Conservation (phyloP, 495 filamentous ascomycete genomes). For the Viridothelium virens region DNA sequence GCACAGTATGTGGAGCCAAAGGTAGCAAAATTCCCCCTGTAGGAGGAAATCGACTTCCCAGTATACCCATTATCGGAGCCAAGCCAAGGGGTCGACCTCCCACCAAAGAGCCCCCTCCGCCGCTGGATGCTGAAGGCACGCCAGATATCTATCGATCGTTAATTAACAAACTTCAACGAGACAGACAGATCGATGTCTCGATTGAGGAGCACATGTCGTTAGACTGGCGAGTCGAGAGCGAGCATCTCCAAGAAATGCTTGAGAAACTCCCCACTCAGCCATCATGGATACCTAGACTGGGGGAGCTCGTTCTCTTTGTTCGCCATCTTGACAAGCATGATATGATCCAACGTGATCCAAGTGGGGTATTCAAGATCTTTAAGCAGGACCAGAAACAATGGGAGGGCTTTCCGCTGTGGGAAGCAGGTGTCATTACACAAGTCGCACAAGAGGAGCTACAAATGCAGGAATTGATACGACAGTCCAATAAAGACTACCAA, state of each 20-base stretch:
- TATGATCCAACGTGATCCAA: conserved; percentile 29
- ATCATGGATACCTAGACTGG: conserved; percentile 47
- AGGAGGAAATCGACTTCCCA: neutral
- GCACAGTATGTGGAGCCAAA: conserved; percentile 31
- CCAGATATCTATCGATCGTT: conserved; percentile 46
- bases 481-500: conserved; percentile 33
- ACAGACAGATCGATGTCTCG: conserved; percentile 35
- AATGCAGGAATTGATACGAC: conserved; percentile 40
- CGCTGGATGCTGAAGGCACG: conserved; percentile 41
- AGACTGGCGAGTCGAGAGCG: conserved; percentile 47
- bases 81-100: conserved; percentile 11
- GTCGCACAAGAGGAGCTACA: conserved; percentile 35
- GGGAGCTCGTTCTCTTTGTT: conserved; percentile 53
- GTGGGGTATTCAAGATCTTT: conserved; percentile 32
- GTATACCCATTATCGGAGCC: neutral
- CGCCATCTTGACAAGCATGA: conserved; percentile 30
- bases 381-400: conserved; percentile 26
- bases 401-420: conserved; percentile 43
- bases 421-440: conserved; percentile 49
- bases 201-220: conserved; percentile 44
- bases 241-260: conserved; percentile 31
- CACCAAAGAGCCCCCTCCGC: conserved; percentile 20
- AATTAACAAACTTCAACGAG: conserved; percentile 42
- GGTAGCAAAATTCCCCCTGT: conserved; percentile 12
- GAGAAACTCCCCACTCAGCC: conserved; percentile 36